Evolutionary conservation across 176 grass and related monocot genomes (phyloP).

Genomic region (Cocos nucifera): DNA sequence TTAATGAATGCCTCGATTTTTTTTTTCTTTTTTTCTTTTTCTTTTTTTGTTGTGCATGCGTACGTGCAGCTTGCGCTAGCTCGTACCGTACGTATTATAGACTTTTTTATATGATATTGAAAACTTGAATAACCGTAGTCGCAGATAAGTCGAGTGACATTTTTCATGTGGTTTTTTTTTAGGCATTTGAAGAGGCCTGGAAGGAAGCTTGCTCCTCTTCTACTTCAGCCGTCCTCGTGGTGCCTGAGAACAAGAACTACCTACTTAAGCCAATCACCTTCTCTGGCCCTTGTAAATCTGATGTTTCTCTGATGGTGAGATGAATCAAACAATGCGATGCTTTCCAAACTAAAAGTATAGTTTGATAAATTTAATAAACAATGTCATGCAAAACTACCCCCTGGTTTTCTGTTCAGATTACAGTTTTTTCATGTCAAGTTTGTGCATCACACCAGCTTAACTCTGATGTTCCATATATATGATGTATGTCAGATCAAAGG

Average conservation of each 20-base stretch:
- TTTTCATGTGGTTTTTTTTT: background rate
- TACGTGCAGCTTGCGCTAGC: no score
- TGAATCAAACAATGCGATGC: background rate
- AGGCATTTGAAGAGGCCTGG: constrained; percentile 56
- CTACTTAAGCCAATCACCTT: constrained; percentile 41
- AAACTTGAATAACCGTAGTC: no score
- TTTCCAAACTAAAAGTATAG: background rate
- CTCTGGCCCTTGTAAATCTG: constrained; percentile 53
- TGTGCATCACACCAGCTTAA: no score
- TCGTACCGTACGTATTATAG: no score
- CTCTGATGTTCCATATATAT: background rate
- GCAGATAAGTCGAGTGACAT: no score
- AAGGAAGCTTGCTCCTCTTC: constrained; percentile 41
- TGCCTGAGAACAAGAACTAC: constrained; percentile 41
- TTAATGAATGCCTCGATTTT: background rate
- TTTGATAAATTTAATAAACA: background rate
- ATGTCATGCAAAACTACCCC: no score
- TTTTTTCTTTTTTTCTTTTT: no score
- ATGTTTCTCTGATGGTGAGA: constrained; percentile 32
- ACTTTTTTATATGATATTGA: no score
- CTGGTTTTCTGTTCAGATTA: no score
- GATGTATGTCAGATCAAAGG: constrained; percentile 40
- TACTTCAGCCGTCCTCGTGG: constrained; percentile 29
- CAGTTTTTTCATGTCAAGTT: no score
- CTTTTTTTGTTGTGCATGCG: no score